Conservation (phyloP, 805 yeast species). For the Myxozyma kluyveri region DNA sequence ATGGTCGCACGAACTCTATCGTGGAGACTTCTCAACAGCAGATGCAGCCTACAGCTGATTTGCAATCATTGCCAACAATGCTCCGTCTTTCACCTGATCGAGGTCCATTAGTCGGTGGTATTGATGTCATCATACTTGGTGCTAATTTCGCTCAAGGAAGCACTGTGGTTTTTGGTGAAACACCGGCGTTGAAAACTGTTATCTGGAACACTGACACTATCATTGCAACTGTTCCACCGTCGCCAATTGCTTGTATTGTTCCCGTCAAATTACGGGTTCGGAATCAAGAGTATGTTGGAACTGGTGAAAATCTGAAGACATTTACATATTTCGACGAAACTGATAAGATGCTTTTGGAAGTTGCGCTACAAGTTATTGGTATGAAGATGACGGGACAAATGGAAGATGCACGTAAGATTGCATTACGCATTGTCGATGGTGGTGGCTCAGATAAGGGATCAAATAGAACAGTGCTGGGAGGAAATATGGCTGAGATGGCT, state of each 20-base stretch:
- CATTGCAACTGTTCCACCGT: slow-evolving; percentile 91
- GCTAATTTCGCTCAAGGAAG: slow-evolving; percentile 80
- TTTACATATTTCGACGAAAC: slow-evolving; percentile 95
- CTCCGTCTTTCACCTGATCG: slow-evolving; percentile 79
- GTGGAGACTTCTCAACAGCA: not conserved
- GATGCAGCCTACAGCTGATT: not conserved
- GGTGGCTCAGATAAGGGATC: slow-evolving; percentile 39
- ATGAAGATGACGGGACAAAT: slow-evolving; percentile 92
- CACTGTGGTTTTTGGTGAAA: slow-evolving; percentile 76
- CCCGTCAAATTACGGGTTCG: slow-evolving; percentile 73
- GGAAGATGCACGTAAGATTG: slow-evolving; percentile 93
- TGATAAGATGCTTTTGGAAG: slow-evolving; percentile 88
- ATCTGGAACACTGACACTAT: slow-evolving; percentile 96
- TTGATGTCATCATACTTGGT: slow-evolving; percentile 89
- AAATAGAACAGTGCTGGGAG: slow-evolving; percentile 24
- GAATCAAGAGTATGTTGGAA: slow-evolving; percentile 8
- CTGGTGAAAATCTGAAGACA: slow-evolving; percentile 45
- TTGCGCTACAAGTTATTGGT: slow-evolving; percentile 95
- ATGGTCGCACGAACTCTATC: not conserved
- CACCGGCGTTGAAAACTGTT: slow-evolving; percentile 61
- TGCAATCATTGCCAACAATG: not conserved
- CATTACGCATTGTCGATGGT: slow-evolving; percentile 68
- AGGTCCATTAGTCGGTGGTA: slow-evolving; percentile 95
- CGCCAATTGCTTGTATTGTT: slow-evolving; percentile 85
- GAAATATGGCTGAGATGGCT: slow-evolving; percentile 4